Percentiles rank a stretch among this genome's conserved stretches.
Evolutionary conservation across 2,329 filamentous ascomycete genomes (phyloP).

Genomic region (Cytospora leucostoma): DNA sequence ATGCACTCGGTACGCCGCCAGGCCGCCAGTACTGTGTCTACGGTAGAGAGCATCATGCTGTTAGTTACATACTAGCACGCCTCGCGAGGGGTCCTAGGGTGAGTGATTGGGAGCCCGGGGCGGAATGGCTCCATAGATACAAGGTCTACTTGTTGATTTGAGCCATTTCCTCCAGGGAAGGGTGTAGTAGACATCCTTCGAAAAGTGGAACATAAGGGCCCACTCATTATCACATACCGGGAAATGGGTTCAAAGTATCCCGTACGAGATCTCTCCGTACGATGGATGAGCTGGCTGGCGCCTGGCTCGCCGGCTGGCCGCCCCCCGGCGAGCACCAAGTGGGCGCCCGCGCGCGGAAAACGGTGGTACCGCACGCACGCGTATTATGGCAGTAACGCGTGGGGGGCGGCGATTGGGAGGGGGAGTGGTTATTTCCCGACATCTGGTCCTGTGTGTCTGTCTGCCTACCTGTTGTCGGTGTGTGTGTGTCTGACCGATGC

Average conservation of each 20-base stretch:
- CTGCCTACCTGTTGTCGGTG: slow-evolving; percentile 8
- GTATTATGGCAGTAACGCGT: slow-evolving; percentile 16
- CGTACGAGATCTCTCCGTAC: background rate
- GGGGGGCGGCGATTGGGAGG: background rate
- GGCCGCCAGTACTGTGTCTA: slow-evolving; percentile 7
- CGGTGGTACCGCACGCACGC: slow-evolving; percentile 22
- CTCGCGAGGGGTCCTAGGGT: background rate
- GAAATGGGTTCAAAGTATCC: background rate
- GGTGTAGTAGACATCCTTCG: background rate
- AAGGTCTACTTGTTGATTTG: background rate
- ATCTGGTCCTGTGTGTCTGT: background rate
- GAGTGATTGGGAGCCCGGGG: background rate
- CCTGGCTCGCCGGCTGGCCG: background rate
- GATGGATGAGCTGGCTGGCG: slow-evolving; percentile 8
- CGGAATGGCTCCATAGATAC: background rate
- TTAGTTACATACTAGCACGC: background rate
- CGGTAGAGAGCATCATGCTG: background rate
- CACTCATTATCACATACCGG: background rate
- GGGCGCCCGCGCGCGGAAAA: slow-evolving; percentile 9
- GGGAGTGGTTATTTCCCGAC: too few relatives aligned
- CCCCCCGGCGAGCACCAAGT: slow-evolving; percentile 11
- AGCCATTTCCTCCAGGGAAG: background rate
- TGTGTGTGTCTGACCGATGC: slow-evolving; percentile 7
- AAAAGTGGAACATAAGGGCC: background rate
- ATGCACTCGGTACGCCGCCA: slow-evolving; percentile 11